Evolutionary conservation across 2,329 filamentous ascomycete genomes (phyloP).

Genomic region (Penicillium freii): DNA sequence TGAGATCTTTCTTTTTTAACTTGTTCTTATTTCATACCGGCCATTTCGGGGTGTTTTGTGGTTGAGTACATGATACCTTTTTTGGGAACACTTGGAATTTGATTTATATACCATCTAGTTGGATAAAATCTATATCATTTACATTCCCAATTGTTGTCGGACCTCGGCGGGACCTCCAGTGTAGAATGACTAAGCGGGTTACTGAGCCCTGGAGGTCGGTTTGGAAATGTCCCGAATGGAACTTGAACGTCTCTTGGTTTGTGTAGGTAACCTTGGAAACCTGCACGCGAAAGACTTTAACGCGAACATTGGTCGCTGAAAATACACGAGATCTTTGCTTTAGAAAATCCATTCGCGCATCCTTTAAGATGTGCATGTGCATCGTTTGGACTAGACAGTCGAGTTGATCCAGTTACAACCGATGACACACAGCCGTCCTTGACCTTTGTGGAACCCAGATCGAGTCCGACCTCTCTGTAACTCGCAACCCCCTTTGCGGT

Average conservation of each 20-base stretch:
- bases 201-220: no score
- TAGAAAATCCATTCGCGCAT: not conserved
- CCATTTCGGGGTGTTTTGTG: slow-evolving; percentile 21
- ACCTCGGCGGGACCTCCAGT: no score
- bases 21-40: not conserved
- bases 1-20: slow-evolving; percentile 1
- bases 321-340: not conserved
- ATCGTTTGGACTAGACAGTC: slow-evolving; percentile 15
- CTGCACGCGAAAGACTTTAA: not conserved
- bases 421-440: slow-evolving; percentile 9
- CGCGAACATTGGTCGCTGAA: not conserved
- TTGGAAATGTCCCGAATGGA: not conserved
- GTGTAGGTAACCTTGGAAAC: no score
- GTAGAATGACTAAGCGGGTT: slow-evolving; percentile 1
- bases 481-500: not conserved
- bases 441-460: slow-evolving; percentile 13
- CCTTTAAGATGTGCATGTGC: slow-evolving; percentile 15
- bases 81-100: slow-evolving; percentile 3
- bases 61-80: slow-evolving; percentile 18
- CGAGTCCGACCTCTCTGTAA: slow-evolving; percentile 2
- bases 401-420: slow-evolving; percentile 13
- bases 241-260: not conserved
- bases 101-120: slow-evolving; percentile 6
- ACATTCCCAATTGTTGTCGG: not conserved
- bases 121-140: not conserved